Conservation (phyloP, 495 filamentous ascomycete species). For the Acidiella bohemica region DNA sequence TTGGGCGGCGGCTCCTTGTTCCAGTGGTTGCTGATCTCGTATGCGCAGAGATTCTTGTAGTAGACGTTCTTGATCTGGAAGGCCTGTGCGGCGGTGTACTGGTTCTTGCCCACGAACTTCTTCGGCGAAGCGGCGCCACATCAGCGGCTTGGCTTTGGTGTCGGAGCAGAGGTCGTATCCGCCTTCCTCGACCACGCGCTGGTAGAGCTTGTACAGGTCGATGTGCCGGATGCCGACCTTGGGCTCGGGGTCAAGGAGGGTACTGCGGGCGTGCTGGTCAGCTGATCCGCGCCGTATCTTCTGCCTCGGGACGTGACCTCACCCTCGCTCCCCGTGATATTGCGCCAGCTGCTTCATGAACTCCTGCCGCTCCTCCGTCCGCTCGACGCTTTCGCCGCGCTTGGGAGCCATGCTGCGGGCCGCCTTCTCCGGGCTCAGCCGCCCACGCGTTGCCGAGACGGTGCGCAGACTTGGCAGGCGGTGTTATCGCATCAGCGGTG, state of each 20-base stretch:
- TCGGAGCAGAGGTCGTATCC: slow-evolving; percentile 62
- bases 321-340: slow-evolving; percentile 61
- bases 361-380: slow-evolving; percentile 49
- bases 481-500: too few relatives aligned
- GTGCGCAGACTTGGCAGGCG: too few relatives aligned
- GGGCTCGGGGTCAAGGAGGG: slow-evolving; percentile 56
- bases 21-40: slow-evolving; percentile 60
- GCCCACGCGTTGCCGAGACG: too few relatives aligned
- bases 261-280: slow-evolving; percentile 30
- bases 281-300: background rate
- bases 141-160: slow-evolving; percentile 57
- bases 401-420: slow-evolving; percentile 34
- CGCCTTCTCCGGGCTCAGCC: too few relatives aligned
- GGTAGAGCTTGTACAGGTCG: slow-evolving; percentile 58
- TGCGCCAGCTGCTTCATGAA: slow-evolving; percentile 52
- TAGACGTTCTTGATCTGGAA: slow-evolving; percentile 69
- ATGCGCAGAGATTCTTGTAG: slow-evolving; percentile 69
- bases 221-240: slow-evolving; percentile 57
- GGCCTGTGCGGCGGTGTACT: slow-evolving; percentile 55
- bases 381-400: slow-evolving; percentile 35
- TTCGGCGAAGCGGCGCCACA: slow-evolving; percentile 58
- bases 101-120: slow-evolving; percentile 48
- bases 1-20: slow-evolving; percentile 64
- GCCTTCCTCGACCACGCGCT: slow-evolving; percentile 52
- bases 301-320: slow-evolving; percentile 3